A percentile compares a stretch with the other conserved stretches of the same genome.
Evolutionary conservation across 495 filamentous ascomycete genomes (phyloP).

Genomic region (Podospora anserina): DNA sequence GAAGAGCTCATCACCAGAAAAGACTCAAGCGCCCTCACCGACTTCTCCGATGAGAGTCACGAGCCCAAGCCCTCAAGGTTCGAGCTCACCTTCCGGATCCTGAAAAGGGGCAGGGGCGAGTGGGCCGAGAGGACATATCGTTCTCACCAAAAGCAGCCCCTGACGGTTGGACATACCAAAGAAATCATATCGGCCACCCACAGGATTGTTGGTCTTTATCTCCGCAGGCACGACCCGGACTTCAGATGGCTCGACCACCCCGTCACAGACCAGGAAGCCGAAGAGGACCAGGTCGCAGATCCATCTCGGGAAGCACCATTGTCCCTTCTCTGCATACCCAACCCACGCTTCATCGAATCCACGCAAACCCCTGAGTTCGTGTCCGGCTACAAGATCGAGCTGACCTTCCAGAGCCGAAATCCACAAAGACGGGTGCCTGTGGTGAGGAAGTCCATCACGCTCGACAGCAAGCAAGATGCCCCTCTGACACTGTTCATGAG

Average conservation of each 20-base stretch:
- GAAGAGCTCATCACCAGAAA: constrained; percentile 47
- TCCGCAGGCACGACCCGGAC: constrained; percentile 42
- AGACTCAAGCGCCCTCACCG: constrained; percentile 44
- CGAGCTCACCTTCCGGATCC: constrained; percentile 43
- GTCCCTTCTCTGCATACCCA: constrained; percentile 40
- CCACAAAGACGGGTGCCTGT: constrained; percentile 29
- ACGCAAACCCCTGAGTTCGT: constrained; percentile 42
- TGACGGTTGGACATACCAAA: constrained; percentile 38
- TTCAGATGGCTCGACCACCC: constrained; percentile 44
- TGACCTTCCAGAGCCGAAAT: constrained; percentile 40
- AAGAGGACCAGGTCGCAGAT: constrained; percentile 29
- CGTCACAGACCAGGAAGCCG: constrained; percentile 31
- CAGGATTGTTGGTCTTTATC: constrained; percentile 45
- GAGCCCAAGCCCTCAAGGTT: constrained; percentile 43
- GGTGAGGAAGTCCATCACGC: constrained; percentile 32
- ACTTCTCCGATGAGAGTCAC: constrained; percentile 31
- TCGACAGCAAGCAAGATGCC: constrained; percentile 40
- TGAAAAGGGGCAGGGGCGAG: constrained; percentile 36
- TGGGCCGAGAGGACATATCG: constrained; percentile 45
- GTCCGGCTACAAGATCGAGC: constrained; percentile 43
- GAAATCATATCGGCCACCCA: constrained; percentile 45
- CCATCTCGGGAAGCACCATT: constrained; percentile 34
- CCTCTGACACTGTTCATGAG: constrained; percentile 40
- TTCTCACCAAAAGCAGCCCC: constrained; percentile 45
- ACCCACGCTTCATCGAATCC: constrained; percentile 40